Percentiles rank a stretch among this genome's conserved stretches.
phyloP scores from a whole-genome alignment of 768 basidiomycete species.

The Auricularia cornea region DNA sequence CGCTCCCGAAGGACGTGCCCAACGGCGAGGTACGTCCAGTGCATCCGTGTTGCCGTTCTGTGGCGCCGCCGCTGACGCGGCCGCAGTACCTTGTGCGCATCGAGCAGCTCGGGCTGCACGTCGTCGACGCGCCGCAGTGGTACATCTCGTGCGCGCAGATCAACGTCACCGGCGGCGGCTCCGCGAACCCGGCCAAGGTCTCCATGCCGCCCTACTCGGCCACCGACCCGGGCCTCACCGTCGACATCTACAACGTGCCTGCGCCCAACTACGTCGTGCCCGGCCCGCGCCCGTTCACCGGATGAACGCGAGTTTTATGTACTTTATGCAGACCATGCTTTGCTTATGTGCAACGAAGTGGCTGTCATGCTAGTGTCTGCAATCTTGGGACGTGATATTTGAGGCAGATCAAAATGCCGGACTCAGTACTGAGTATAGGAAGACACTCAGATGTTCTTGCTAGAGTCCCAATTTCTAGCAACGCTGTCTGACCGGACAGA shows the following conservation, averaged over 20 bases:
- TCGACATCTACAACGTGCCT: neutral
- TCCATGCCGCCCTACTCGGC: neutral
- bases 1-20: neutral
- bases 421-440: too few relatives aligned
- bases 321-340: neutral
- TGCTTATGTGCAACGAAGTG: too few relatives aligned
- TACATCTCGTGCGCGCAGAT: constrained; percentile 32
- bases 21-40: neutral
- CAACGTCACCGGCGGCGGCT: constrained; percentile 15
- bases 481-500: too few relatives aligned
- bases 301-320: neutral
- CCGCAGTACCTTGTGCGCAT: constrained; percentile 23
- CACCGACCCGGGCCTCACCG: neutral
- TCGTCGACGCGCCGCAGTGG: constrained; percentile 27
- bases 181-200: neutral
- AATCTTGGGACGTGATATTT: too few relatives aligned
- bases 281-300: neutral
- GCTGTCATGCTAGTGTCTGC: too few relatives aligned
- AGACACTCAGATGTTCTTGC: too few relatives aligned
- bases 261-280: neutral
- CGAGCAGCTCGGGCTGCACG: constrained; percentile 32
- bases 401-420: too few relatives aligned
- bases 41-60: neutral
- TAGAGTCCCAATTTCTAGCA: too few relatives aligned
- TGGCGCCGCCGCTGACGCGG: too few relatives aligned